Base-by-base conservation (phyloP, 1,139 yeast genomes). In the Ashbya aceris region DNA sequence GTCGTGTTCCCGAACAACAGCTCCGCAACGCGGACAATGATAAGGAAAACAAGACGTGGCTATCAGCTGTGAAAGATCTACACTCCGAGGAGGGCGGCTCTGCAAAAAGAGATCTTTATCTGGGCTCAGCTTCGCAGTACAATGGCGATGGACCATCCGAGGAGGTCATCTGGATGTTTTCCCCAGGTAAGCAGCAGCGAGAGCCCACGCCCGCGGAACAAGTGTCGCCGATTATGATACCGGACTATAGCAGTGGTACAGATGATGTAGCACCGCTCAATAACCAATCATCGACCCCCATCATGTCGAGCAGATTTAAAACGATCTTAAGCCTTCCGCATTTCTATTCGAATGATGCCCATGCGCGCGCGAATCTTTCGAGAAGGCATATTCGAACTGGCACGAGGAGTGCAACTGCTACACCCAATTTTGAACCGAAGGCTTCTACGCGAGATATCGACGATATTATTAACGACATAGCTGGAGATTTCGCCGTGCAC, bases 111-210 rank as follows among this genome's bases (percentile, higher is more conserved):
- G 23, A 17, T 17, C 6, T 3, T 6, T 6, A 17, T 6, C 23
- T 17, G 23, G 23, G 23, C 6, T 6, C 23, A 17, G 23, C 23
- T 17, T 17, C 23, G 23, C 13, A 12, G 31, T 29, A 29, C 13
- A 36, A 39, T 14, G 51, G 46, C 8, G 50, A 46, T 14, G 47
- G 43, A 2, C 55, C 55, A 9, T 45, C 55, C 11, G 58, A 55
- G 39, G 56, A 57, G 41, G 62, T 60, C 3, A 52, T 59, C 7
- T 60, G 64, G 64, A 49, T 48, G 29, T 55, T 54, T 34, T 52
- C 56, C 8, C 64, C 64, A 2, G 36, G 33, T 2, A 45, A 47
- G 27, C 44, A 49, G 9, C 20, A 14, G 4, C n/a, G 12, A 8
- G 27, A 11, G 3, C 37, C 37, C n/a, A 23, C 27, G 29, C 29